Percentiles rank a stretch among this genome's conserved stretches.
Evolutionary conservation across 2,329 filamentous ascomycete species (phyloP).

Genomic region (Fusarium sp.): DNA sequence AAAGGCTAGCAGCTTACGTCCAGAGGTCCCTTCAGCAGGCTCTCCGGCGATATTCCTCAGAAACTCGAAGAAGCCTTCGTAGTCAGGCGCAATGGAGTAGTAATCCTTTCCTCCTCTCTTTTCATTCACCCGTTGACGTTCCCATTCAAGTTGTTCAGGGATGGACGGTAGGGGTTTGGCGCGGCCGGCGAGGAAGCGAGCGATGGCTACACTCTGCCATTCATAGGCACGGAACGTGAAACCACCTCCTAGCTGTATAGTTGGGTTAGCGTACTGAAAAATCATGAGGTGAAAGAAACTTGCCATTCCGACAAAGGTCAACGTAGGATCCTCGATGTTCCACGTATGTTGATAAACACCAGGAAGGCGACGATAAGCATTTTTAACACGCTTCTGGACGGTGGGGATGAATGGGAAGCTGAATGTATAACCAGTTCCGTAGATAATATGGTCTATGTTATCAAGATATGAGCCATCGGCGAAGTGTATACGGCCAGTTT

Average conservation of each 20-base stretch:
- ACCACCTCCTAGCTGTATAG: constrained; percentile 21
- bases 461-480: constrained; percentile 22
- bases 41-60: constrained; percentile 29
- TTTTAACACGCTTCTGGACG: constrained; percentile 19
- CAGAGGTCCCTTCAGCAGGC: constrained; percentile 20
- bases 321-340: constrained; percentile 34
- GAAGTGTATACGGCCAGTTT: constrained; percentile 14
- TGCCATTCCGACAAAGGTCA: constrained; percentile 33
- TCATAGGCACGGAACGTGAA: constrained; percentile 43
- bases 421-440: constrained; percentile 29
- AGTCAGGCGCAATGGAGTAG: constrained; percentile 36
- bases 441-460: constrained; percentile 24
- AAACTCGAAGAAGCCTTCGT: constrained; percentile 33
- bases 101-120: constrained; percentile 39
- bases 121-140: constrained; percentile 24
- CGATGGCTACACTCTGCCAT: constrained; percentile 38
- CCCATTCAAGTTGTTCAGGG: constrained; percentile 36
- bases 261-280: rapidly evolving
- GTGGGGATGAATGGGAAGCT: constrained; percentile 24
- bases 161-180: constrained; percentile 16
- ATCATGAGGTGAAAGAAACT: rapidly evolving
- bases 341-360: constrained; percentile 34
- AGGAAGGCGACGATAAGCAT: constrained; percentile 16
- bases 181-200: constrained; percentile 23
- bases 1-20: constrained; percentile 21